phyloP scores from a whole-genome alignment of 1,284 basidiomycete species.

The Lentinula novae-zelandiae region DNA sequence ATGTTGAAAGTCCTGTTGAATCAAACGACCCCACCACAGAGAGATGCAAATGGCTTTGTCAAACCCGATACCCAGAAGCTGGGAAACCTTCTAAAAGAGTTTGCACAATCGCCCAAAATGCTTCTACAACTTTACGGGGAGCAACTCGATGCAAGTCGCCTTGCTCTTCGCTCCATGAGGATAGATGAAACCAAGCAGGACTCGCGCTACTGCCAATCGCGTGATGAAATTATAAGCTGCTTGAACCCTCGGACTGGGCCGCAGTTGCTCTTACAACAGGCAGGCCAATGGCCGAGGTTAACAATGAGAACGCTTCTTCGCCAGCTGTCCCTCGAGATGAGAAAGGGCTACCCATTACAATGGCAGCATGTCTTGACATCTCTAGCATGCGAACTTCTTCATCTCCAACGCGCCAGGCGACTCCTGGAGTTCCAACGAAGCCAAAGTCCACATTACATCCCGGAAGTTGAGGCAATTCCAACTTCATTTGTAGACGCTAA shows the following conservation, averaged over 20 bases:
- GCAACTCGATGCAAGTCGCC: constrained; percentile 1
- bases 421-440: neutral
- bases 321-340: neutral
- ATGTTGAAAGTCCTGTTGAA: neutral
- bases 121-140: neutral
- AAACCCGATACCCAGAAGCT: neutral
- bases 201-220: neutral
- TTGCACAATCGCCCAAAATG: neutral
- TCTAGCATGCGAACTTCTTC: neutral
- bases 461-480: constrained; percentile 24
- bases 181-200: neutral
- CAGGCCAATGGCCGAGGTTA: constrained; percentile 3
- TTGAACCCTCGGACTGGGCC: neutral
- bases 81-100: neutral
- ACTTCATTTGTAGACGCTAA: constrained; percentile 17
- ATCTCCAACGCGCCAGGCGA: neutral
- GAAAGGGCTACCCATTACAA: neutral
- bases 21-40: neutral
- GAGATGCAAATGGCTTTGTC: neutral
- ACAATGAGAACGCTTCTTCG: neutral
- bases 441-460: constrained; percentile 17
- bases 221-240: neutral
- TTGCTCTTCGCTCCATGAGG: neutral
- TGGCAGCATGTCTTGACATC: neutral
- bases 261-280: neutral